Evolutionary conservation across 306 rosid species (phyloP), one percentile per base, ranked within the genome.

Genomic region (Acacia confusa): DNA sequence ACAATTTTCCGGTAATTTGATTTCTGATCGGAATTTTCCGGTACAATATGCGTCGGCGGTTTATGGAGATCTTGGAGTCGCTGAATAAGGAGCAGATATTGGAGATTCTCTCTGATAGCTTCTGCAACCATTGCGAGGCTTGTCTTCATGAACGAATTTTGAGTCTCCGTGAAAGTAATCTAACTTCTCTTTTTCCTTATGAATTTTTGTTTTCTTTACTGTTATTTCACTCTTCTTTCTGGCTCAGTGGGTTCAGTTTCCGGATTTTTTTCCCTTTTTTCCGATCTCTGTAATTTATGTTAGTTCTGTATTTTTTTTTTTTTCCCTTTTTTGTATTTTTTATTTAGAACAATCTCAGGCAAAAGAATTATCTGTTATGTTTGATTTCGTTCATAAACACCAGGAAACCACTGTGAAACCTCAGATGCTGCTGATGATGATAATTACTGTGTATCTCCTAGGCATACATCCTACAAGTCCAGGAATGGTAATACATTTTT

Each of bases 71-170:
- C 3, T 68, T 80, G 1, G 53, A 55, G 16, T 82, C 78, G 30
- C 19, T 87, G 60, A 78, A 60, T 22, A 85, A 83, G 41, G 79
- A 82, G 9, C 84, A 87, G n/a, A 79, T 89, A 17, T 13, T 85
- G 57, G 30, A 85, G 17, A 25, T 84, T 68, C 72, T 89, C 61
- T 85, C 91, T 7, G 36, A 74, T 34, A 84, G 60, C 6, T 41
- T 89, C 57, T 89, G 92, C 70, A 2, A 30, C 3, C 79, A 71
- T 57, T 89, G 92, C 12, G n/a, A 77, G n/a, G 4, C 3, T 81
- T 83, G 58, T 20, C 9, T 89, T 4, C 82, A 76, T 58, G 7
- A 40, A 27, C 81, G 89, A 47, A 66, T 85, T 0, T 61, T 2
- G 70, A 16, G 14, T 36, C 70, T 78, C 30, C 60, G 19, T 24